Evolutionary conservation across 2,329 filamentous ascomycete genomes (phyloP), one percentile per base, ranked within the genome.

Genomic region (Nemania abortiva): DNA sequence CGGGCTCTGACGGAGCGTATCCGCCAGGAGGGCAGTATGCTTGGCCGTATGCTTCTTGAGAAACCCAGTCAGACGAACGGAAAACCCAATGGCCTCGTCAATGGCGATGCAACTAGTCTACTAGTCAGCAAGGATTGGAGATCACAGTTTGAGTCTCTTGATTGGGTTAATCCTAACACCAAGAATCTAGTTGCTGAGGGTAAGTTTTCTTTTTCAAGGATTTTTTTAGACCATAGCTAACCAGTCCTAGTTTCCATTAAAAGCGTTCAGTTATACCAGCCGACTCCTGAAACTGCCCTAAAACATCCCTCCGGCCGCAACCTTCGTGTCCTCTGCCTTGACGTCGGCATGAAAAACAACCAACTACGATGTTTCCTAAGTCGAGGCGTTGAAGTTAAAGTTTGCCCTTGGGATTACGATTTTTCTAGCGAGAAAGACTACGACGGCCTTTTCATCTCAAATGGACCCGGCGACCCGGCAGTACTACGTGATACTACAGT

Each of bases 291-390:
- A 67, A 88, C 86, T 76, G 90, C 91, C 72, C 88, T 97, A 76
- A 91, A 93, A 82, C 94, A 97, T 82, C 92, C 95, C 49, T 97
- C 94, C 65, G 96, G 95, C 70, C 92, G 95, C 75, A 87, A 91
- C 58, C 87, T 98, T 68, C 93, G 95, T 79, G 91, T 99, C 70
- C 86, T 98, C 59, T 97, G 94, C 80, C 89, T 99, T 75, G 96
- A 99, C 84, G 95, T 99, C 75, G 96, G 96, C 80, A 91, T 98
- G 86, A 99, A 99, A 84, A 98, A 93, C 84, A 99, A 98, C 84
- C 96, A 99, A 84, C 87, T 99, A 76, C 89, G 96, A 74, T 99
- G 96, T 84, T 90, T 99, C 77, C 86, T 99, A 68, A 91, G 90
- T 77, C 90, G 96, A 75, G 96, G 96, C 64, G 92, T 98, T 65